phyloP scores from a whole-genome alignment of 2,329 filamentous ascomycete genomes.

The Penicillium sp. region DNA sequence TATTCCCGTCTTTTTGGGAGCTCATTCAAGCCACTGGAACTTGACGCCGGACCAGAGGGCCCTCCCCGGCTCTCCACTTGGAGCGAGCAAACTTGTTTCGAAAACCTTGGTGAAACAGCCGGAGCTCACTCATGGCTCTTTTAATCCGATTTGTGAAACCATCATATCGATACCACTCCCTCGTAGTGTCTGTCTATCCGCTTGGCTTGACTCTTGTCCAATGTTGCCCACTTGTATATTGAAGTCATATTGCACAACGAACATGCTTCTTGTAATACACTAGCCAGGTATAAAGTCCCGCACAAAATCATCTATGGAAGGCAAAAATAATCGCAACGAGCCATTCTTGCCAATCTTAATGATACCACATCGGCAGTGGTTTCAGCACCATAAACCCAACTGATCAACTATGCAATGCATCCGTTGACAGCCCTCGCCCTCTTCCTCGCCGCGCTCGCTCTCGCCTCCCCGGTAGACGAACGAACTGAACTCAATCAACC shows the following conservation, averaged over 20 bases:
- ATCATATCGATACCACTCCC: neutral
- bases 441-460: conserved; percentile 9
- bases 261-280: neutral
- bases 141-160: neutral
- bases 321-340: neutral
- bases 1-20: too few relatives aligned
- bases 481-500: neutral
- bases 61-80: too few relatives aligned
- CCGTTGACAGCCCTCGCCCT: conserved; percentile 1
- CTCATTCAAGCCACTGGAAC: too few relatives aligned
- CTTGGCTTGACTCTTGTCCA: neutral
- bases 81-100: too few relatives aligned
- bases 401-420: conserved; percentile 9
- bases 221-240: neutral
- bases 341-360: neutral
- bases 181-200: neutral
- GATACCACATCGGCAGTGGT: neutral
- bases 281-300: neutral
- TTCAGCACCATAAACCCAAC: neutral
- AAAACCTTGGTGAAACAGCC: neutral
- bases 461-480: conserved; percentile 8
- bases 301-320: too few relatives aligned
- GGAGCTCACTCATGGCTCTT: neutral
- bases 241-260: neutral
- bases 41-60: too few relatives aligned